Evolutionary conservation across 2,329 filamentous ascomycete genomes (phyloP), one percentile per base, ranked within the genome.

Genomic region (Beauveria asiatica): DNA sequence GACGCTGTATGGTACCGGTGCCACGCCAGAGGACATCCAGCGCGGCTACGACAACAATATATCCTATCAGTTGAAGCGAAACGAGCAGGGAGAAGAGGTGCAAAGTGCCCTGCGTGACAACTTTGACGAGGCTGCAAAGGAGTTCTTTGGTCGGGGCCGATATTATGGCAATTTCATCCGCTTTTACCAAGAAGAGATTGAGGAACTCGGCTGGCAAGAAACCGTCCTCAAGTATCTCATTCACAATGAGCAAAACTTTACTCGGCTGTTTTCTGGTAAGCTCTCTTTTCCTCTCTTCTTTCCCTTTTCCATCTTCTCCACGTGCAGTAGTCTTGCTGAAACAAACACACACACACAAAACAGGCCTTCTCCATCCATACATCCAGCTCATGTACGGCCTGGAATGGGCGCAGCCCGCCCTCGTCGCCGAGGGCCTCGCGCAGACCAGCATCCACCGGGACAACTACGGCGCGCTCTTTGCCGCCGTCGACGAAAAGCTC

Each of bases 381-480:
- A 92, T 96, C 63, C 90, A 96, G 69, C 80, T 96, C 21, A 89
- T 91, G 53, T 96, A 91, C 69, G 92, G 89, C 5, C 70, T 96
- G 41, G 91, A 96, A 70, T 96, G 91, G 76, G 71, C 81, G 10
- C 90, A 96, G 69, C 90, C 90, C 2, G 88, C 88, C 42, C 85
- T 96, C 62, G 80, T 96, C 30, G 90, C 91, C 6, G 84, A 93
- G 73, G 91, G 78, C 1, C 82, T 96, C 19, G 90, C 92, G 0
- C 87, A 95, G 74, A 79, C 88, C 1, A 84, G 87, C 8, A 83
- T 91, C 1, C 90, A 95, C 68, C 74, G 78, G 7, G 74, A 79
- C 48, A 80, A 81, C 71, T 76, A 88, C 1, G 75, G 73, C 1
- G 64, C 71, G 0, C 82, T 86, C 62, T 76, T 94, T 30, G 63